Percentiles rank a stretch among this genome's conserved stretches.
Conservation (phyloP, 1,284 basidiomycete genomes). For the Irpex sp. region DNA sequence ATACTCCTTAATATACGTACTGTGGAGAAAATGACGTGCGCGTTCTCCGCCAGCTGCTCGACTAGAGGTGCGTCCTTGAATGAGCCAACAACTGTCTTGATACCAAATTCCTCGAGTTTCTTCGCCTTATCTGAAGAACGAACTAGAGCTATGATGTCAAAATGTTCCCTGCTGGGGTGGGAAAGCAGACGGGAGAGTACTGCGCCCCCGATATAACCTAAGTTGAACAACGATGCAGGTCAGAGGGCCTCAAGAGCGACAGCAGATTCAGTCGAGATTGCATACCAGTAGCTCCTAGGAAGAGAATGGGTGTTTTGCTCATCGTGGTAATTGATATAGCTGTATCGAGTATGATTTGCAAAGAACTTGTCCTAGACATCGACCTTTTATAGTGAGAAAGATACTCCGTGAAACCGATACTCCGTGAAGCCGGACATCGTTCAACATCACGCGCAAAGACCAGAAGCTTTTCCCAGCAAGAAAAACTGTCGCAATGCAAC, state of each 20-base stretch:
- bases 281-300: conserved; percentile 17
- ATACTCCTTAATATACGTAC: conserved; percentile 2
- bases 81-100: conserved; percentile 19
- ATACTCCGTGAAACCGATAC: too few relatives aligned
- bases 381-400: too few relatives aligned
- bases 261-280: background rate
- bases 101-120: conserved; percentile 16
- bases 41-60: conserved; percentile 10
- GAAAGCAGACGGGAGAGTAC: conserved; percentile 18
- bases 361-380: too few relatives aligned
- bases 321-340: background rate
- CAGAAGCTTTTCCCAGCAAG: too few relatives aligned
- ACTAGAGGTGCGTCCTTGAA: conserved; percentile 15
- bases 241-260: background rate
- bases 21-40: conserved; percentile 20
- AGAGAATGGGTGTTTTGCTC: conserved; percentile 10
- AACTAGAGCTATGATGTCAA: conserved; percentile 21
- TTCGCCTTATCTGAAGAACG: conserved; percentile 20
- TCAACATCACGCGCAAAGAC: too few relatives aligned
- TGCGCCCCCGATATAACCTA: conserved; percentile 25
- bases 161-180: conserved; percentile 14
- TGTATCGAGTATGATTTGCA: too few relatives aligned
- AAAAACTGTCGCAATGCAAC: too few relatives aligned
- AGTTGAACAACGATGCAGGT: background rate
- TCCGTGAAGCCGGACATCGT: too few relatives aligned